Base-by-base conservation (phyloP, 441 rosid genomes). In the Pelargonium myrrhifolium region DNA sequence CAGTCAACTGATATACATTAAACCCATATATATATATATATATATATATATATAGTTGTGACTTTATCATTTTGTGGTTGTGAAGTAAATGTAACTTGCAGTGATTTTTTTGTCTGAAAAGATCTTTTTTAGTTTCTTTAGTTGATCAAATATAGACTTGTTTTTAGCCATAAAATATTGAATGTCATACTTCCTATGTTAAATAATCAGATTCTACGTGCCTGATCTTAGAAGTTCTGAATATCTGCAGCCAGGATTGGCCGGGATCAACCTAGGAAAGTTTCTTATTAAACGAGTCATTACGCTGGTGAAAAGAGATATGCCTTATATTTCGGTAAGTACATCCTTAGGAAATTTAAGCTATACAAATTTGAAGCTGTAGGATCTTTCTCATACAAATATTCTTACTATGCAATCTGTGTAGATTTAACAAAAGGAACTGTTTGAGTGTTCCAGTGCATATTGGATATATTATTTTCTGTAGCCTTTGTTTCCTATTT, bases 231-330 rank as follows among this genome's bases (percentile, higher is more conserved):
- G 8, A 43, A 49, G 75, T 78, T 78, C 60, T 66, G 75, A 73
- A 71, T 56, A 74, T 81, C 73, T 73, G 68, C 90, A 94, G 99
- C 91, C 94, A 77, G 99, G 98, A 71, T 83, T 94, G 86, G 92
- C 90, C 64, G 99, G 98, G 73, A 92, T 94, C 85, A 94, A 94
- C 78, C 85, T 94, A 0, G 99, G 99, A 42, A 92, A 87, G 76
- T 92, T 92, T 86, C 88, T 94, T 69, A 89, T 94, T 56, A 94
- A 94, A 78, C 90, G 99, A 66, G 97, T 92, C 65, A 87, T 92
- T 40, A 89, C 84, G 0, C 76, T 88, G 82, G 92, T 94, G 70
- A 89, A 92, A 76, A 83, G 83, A 78, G 99, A 94, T 37, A 94
- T 94, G 96, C 92, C 89, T 35, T 84, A 82, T 67, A 79, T 94